These are phyloP conservation scores for Apodospora peruviana DNA, from an alignment of 495 filamentous ascomycete genomes.

Conservation along the genomic window DNA sequence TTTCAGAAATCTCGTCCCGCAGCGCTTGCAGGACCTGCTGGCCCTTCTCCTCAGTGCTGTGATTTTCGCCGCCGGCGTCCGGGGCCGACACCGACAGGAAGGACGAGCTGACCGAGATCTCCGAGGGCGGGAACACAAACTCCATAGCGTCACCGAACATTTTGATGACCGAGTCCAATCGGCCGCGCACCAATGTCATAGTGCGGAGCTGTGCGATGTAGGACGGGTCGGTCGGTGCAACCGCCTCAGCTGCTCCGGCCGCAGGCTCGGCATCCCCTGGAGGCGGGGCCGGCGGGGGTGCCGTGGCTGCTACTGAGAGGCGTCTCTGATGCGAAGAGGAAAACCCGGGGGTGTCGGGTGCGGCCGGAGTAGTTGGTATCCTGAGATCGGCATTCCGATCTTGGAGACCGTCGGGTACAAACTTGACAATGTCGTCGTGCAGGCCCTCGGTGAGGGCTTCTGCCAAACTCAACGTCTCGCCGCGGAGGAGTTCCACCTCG, in stretches of 20 bases:
- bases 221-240: constrained; percentile 48
- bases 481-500: constrained; percentile 87
- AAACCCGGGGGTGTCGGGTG: not conserved
- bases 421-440: constrained; percentile 61
- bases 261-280: constrained; percentile 5
- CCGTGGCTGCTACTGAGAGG: constrained; percentile 13
- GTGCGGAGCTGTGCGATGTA: constrained; percentile 76
- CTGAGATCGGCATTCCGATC: constrained; percentile 11
- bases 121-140: constrained; percentile 81
- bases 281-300: constrained; percentile 7
- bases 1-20: constrained; percentile 61
- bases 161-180: constrained; percentile 79
- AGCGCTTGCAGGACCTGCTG: constrained; percentile 65
- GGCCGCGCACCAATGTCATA: constrained; percentile 70
- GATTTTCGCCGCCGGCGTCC: constrained; percentile 55
- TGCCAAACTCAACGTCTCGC: constrained; percentile 71
- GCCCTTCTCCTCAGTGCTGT: constrained; percentile 71
- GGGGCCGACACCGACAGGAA: constrained; percentile 80
- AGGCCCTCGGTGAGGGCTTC: constrained; percentile 71
- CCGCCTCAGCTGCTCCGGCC: constrained; percentile 10
- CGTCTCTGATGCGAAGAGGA: constrained; percentile 20
- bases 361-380: not conserved
- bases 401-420: constrained; percentile 52
- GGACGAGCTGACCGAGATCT: constrained; percentile 63
- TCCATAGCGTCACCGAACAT: constrained; percentile 91